Conservation (phyloP, 208 protist genomes). For the Strigomonas oncopelti region DNA sequence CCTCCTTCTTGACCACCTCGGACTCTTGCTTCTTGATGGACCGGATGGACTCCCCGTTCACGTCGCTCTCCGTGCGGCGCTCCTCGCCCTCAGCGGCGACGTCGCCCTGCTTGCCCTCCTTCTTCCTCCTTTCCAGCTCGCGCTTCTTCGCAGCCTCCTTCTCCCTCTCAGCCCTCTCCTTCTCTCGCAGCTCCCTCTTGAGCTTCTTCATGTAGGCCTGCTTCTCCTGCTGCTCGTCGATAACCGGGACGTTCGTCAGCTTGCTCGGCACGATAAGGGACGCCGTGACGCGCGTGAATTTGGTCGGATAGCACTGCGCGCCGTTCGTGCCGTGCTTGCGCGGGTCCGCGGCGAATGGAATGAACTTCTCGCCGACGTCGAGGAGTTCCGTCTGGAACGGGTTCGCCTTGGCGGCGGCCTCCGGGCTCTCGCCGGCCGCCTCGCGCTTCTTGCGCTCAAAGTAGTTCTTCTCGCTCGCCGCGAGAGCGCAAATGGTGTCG, state of each 20-base stretch:
- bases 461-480: slow-evolving; percentile 33
- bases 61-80: background rate
- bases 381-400: slow-evolving; percentile 35
- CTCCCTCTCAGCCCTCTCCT: slow-evolving; percentile 21
- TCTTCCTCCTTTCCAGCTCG: slow-evolving; percentile 14
- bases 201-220: slow-evolving; percentile 19
- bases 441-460: slow-evolving; percentile 18
- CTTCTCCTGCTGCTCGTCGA: slow-evolving; percentile 20
- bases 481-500: slow-evolving; percentile 35
- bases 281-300: slow-evolving; percentile 30
- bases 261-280: slow-evolving; percentile 28
- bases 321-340: slow-evolving; percentile 30
- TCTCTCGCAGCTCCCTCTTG: slow-evolving; percentile 28
- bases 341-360: slow-evolving; percentile 24
- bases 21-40: slow-evolving; percentile 3
- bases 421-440: slow-evolving; percentile 9
- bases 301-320: slow-evolving; percentile 25
- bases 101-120: slow-evolving; percentile 18
- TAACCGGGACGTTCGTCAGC: slow-evolving; percentile 10
- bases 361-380: slow-evolving; percentile 40
- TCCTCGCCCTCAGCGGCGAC: slow-evolving; percentile 9
- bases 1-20: slow-evolving; percentile 2
- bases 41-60: background rate
- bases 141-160: slow-evolving; percentile 10
- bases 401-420: slow-evolving; percentile 11